Evolutionary conservation across 768 basidiomycete species (phyloP).

Genomic region (Rhodotorula kratochvilovae): DNA sequence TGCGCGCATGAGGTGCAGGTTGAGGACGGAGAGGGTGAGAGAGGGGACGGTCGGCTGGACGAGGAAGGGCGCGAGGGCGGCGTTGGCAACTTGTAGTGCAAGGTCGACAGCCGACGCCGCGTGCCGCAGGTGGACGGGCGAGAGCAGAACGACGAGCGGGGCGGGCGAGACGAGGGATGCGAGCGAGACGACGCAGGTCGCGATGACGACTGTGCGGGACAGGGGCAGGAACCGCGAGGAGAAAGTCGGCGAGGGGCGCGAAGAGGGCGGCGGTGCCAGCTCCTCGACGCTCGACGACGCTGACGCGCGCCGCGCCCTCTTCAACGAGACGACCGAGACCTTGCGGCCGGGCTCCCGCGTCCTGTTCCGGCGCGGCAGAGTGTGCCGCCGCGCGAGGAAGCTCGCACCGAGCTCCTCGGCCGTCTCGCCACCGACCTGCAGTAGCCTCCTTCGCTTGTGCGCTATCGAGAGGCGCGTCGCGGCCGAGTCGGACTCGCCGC

Average conservation of each 20-base stretch:
- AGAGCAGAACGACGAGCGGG: conserved; percentile 5
- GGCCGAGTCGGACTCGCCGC: conserved; percentile 1
- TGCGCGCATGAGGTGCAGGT: neutral
- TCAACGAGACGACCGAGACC: neutral
- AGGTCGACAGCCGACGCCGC: neutral
- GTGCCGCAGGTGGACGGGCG: conserved; percentile 19
- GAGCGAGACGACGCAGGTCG: conserved; percentile 3
- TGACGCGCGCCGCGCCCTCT: neutral
- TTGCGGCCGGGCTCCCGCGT: neutral
- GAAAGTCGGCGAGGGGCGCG: neutral
- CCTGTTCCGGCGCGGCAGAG: conserved; percentile 10
- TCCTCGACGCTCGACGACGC: neutral
- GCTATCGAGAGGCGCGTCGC: neutral
- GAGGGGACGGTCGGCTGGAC: neutral
- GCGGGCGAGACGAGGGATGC: neutral
- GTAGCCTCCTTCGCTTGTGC: neutral
- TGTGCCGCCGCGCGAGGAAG: conserved; percentile 15
- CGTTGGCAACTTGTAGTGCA: conserved; percentile 1
- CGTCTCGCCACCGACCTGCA: neutral
- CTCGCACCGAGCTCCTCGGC: neutral
- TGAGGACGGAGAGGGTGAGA: neutral
- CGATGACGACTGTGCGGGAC: neutral
- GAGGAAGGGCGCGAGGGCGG: conserved; percentile 17
- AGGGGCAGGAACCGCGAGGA: neutral
- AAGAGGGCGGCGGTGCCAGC: neutral